Percentiles rank a stretch among this genome's conserved stretches.
Conservation (phyloP, 495 filamentous ascomycete genomes). For the Trichoderma reesei region DNA sequence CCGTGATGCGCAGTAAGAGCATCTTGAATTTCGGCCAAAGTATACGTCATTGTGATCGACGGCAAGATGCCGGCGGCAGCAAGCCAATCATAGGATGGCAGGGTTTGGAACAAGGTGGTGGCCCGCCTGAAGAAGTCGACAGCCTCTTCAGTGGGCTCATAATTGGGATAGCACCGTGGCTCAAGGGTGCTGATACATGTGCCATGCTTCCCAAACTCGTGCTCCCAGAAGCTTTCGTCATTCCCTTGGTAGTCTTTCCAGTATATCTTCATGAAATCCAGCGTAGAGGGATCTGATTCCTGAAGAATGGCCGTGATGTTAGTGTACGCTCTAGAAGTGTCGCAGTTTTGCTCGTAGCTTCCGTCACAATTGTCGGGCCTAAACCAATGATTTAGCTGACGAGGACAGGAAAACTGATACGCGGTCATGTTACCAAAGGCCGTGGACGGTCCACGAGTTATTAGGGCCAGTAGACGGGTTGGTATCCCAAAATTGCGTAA, state of each 20-base stretch:
- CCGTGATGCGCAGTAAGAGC: conserved; percentile 49
- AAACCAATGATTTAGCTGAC: neutral
- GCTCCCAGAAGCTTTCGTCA: conserved; percentile 62
- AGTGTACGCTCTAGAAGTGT: conserved; percentile 50
- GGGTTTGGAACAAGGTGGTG: conserved; percentile 45
- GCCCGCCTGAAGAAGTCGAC: conserved; percentile 47
- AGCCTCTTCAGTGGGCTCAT: conserved; percentile 45
- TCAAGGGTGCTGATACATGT: conserved; percentile 57
- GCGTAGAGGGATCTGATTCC: conserved; percentile 24
- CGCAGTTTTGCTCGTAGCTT: conserved; percentile 59
- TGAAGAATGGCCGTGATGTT: conserved; percentile 46
- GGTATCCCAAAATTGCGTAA: neutral
- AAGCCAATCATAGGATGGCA: conserved; percentile 45
- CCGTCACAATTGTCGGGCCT: conserved; percentile 71
- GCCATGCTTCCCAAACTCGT: conserved; percentile 78
- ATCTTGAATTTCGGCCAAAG: conserved; percentile 46
- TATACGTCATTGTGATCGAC: conserved; percentile 48
- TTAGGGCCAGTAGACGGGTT: neutral
- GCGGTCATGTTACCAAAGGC: too few relatives aligned
- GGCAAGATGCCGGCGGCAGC: conserved; percentile 53
- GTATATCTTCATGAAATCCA: conserved; percentile 63
- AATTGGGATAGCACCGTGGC: conserved; percentile 55
- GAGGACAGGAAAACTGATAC: too few relatives aligned
- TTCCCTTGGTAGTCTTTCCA: conserved; percentile 50
- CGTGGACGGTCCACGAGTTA: neutral